Conservation (phyloP, 2,329 filamentous ascomycete species). For the Pseudogymnoascus sp. region DNA sequence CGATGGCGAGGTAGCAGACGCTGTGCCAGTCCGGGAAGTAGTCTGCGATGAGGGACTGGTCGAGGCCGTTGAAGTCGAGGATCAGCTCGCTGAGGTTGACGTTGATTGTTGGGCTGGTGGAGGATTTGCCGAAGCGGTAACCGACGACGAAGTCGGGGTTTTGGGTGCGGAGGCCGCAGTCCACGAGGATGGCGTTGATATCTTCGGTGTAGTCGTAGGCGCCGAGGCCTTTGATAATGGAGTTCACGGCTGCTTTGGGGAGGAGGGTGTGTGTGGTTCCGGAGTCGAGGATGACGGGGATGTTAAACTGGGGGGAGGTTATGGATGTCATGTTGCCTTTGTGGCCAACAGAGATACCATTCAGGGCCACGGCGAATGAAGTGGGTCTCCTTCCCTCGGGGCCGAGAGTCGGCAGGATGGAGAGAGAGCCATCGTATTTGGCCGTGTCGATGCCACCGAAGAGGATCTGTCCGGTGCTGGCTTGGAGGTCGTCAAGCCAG, state of each 20-base stretch:
- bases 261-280: slow-evolving; percentile 66
- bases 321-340: slow-evolving; percentile 38
- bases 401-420: slow-evolving; percentile 45
- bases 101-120: slow-evolving; percentile 39
- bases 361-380: slow-evolving; percentile 35
- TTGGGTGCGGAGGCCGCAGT: slow-evolving; percentile 35
- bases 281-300: slow-evolving; percentile 60
- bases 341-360: slow-evolving; percentile 32
- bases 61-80: slow-evolving; percentile 19
- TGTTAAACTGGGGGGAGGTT: slow-evolving; percentile 22
- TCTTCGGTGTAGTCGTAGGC: slow-evolving; percentile 37
- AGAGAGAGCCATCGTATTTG: slow-evolving; percentile 59
- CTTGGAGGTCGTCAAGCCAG: slow-evolving; percentile 48
- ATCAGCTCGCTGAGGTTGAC: slow-evolving; percentile 44
- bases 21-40: slow-evolving; percentile 16
- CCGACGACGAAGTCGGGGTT: slow-evolving; percentile 35
- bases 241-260: slow-evolving; percentile 48
- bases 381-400: slow-evolving; percentile 36
- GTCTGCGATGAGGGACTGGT: slow-evolving; percentile 25
- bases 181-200: slow-evolving; percentile 32
- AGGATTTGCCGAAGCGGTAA: slow-evolving; percentile 43
- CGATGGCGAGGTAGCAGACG: slow-evolving; percentile 44
- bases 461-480: slow-evolving; percentile 60
- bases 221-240: slow-evolving; percentile 47
- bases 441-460: slow-evolving; percentile 74